Percentiles rank a stretch among this genome's conserved stretches.
phyloP scores from a whole-genome alignment of 2,329 filamentous ascomycete species.

The Neofusicoccum sp. region DNA sequence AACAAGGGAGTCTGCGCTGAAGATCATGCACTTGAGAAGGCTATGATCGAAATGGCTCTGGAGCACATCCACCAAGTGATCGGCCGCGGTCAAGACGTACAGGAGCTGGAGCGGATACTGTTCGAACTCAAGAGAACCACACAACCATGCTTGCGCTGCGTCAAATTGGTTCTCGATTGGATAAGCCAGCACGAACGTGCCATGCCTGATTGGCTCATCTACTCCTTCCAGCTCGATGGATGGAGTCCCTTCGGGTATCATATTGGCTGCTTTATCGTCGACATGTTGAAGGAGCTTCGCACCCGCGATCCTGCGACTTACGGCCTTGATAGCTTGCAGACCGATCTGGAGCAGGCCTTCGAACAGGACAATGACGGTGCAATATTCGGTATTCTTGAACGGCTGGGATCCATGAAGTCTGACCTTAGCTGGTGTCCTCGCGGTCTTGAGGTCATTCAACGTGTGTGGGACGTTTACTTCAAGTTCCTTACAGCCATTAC shows the following conservation, averaged over 20 bases:
- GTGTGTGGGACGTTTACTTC: slow-evolving; percentile 15
- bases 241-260: neutral
- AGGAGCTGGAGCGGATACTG: slow-evolving; percentile 60
- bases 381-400: neutral
- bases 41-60: slow-evolving; percentile 56
- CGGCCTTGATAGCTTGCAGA: neutral
- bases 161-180: slow-evolving; percentile 3
- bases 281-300: slow-evolving; percentile 2
- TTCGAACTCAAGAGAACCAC: slow-evolving; percentile 53
- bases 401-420: neutral
- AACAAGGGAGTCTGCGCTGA: slow-evolving; percentile 51
- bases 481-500: neutral
- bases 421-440: slow-evolving; percentile 1
- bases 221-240: neutral
- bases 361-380: neutral
- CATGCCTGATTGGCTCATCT: slow-evolving; percentile 14
- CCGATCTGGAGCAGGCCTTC: slow-evolving; percentile 2
- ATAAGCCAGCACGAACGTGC: neutral
- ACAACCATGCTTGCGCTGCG: slow-evolving; percentile 51
- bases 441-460: neutral
- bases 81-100: slow-evolving; percentile 66
- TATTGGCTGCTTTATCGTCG: neutral
- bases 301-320: neutral
- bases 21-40: slow-evolving; percentile 46
- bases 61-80: slow-evolving; percentile 74